Conservation (phyloP, 2,329 filamentous ascomycete species). For the Dryadomyces quercus-mongolicae region DNA sequence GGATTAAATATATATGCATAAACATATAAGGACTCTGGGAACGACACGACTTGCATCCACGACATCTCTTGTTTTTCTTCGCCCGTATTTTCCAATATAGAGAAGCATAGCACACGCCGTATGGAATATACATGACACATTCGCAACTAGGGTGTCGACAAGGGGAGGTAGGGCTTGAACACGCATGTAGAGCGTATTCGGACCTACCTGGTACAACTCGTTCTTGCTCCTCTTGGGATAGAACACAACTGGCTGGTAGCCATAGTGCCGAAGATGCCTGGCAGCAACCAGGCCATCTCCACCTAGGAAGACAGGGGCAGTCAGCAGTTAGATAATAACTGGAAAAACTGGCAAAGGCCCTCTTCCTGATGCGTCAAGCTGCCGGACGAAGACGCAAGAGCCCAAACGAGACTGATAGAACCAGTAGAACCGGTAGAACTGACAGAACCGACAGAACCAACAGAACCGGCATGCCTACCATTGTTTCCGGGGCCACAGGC, state of each 20-base stretch:
- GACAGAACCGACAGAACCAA: background rate
- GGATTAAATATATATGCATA: background rate
- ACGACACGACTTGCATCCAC: no score
- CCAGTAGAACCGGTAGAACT: no score
- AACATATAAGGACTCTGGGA: no score
- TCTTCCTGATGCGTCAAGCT: no score
- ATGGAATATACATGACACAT: no score
- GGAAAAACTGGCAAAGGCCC: background rate
- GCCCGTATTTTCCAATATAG: background rate
- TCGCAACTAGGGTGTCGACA: no score
- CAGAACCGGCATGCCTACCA: constrained; percentile 26
- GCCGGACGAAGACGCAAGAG: no score
- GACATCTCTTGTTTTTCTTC: background rate
- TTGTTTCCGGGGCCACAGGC: constrained; percentile 82
- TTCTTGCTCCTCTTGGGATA: constrained; percentile 89
- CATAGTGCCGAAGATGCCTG: constrained; percentile 81
- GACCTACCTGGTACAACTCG: constrained; percentile 67
- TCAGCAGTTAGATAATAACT: background rate
- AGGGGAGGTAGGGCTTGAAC: background rate
- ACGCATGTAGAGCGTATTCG: background rate
- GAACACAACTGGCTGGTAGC: constrained; percentile 79
- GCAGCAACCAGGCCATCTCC: constrained; percentile 93
- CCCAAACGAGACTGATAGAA: no score
- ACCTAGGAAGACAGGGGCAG: constrained; percentile 35
- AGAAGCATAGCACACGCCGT: background rate